Evolutionary conservation across 2,329 filamentous ascomycete species (phyloP).

Genomic region (Neofusicoccum sp.): DNA sequence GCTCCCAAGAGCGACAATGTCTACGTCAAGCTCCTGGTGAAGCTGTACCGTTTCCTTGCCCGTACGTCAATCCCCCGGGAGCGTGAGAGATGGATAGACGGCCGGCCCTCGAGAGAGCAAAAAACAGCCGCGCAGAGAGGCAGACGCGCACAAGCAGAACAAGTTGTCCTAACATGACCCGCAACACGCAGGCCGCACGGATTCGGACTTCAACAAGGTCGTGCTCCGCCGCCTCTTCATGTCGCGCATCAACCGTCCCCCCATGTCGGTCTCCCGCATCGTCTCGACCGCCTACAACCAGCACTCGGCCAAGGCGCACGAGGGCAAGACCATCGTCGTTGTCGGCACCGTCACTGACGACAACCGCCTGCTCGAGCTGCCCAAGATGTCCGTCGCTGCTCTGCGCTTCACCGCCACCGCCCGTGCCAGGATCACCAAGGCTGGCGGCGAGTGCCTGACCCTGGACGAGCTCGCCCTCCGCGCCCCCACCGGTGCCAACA

Average conservation of each 20-base stretch:
- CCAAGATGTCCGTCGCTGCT: conserved; percentile 91
- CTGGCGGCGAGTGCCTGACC: conserved; percentile 92
- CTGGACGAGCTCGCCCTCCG: conserved; percentile 96
- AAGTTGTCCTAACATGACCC: neutral
- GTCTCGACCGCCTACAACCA: conserved; percentile 59
- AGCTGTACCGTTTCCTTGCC: conserved; percentile 95
- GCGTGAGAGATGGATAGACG: conserved; percentile 17
- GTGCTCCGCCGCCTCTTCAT: conserved; percentile 96
- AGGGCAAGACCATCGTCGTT: conserved; percentile 84
- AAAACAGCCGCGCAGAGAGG: neutral
- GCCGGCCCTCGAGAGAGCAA: neutral
- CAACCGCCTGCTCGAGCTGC: conserved; percentile 79
- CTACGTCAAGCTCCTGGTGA: conserved; percentile 95
- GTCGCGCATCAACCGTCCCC: conserved; percentile 90
- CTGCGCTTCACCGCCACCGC: conserved; percentile 96
- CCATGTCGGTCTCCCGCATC: conserved; percentile 91
- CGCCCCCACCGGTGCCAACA: conserved; percentile 94
- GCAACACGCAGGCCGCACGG: conserved; percentile 72
- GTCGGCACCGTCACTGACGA: conserved; percentile 97
- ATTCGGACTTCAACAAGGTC: conserved; percentile 97
- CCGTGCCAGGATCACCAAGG: conserved; percentile 87
- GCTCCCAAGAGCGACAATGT: conserved; percentile 98
- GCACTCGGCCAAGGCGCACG: conserved; percentile 53
- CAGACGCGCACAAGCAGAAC: neutral
- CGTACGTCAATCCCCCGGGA: conserved; percentile 60